Evolutionary conservation across 176 grass and related monocot genomes (phyloP).

Genomic region (Lolium multiflorum): DNA sequence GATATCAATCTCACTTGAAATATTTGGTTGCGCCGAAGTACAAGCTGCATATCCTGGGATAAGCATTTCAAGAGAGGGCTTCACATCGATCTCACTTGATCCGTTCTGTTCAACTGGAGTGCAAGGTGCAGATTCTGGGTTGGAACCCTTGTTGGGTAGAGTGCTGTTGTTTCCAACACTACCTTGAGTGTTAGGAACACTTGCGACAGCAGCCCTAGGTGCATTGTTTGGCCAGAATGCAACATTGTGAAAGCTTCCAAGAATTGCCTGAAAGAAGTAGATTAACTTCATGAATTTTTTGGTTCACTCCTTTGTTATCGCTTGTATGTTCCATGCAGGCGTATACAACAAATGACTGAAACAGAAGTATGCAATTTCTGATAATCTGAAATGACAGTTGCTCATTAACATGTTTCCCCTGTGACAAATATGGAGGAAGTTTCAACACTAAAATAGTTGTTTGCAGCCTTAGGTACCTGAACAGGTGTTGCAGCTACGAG

Average conservation of each 20-base stretch:
- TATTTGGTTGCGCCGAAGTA: conserved; percentile 2
- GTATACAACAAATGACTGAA: neutral
- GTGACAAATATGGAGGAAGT: neutral
- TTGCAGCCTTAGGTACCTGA: conserved; percentile 39
- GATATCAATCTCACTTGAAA: conserved; percentile 4
- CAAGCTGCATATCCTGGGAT: conserved; percentile 18
- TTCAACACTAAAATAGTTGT: neutral
- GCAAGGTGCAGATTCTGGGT: conserved; percentile 1
- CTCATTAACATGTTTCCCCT: neutral
- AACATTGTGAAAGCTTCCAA: conserved; percentile 49
- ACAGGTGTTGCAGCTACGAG: conserved; percentile 44
- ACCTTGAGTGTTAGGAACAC: neutral
- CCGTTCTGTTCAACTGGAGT: neutral
- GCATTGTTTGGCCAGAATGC: conserved; percentile 21
- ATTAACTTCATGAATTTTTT: conserved; percentile 2
- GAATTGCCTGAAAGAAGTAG: conserved; percentile 47
- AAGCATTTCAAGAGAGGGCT: neutral
- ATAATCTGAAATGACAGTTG: neutral
- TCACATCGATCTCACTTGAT: conserved; percentile 33
- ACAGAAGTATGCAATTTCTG: neutral
- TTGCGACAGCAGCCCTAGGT: neutral
- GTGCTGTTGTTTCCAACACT: neutral
- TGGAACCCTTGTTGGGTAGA: neutral
- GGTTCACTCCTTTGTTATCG: neutral
- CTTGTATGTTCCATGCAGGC: neutral